phyloP scores from a whole-genome alignment of 441 rosid genomes.

The Arabidopsis lyrata region DNA sequence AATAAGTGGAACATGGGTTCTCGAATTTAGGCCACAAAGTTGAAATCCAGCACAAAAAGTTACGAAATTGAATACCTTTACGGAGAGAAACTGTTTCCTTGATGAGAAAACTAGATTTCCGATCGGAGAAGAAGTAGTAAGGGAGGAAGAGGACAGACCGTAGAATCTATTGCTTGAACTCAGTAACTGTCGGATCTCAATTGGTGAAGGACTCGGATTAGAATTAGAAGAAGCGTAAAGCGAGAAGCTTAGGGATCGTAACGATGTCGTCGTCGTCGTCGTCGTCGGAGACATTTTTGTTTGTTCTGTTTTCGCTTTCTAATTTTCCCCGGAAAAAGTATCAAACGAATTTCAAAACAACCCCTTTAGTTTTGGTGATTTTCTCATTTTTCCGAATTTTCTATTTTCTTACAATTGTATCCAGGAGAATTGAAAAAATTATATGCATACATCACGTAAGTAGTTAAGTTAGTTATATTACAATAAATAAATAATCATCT shows the following conservation, averaged over 20 bases:
- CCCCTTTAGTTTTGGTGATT: constrained; percentile 7
- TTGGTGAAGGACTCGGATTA: constrained; percentile 43
- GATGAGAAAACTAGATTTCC: constrained; percentile 45
- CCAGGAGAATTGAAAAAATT: not conserved
- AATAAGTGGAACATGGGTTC: constrained; percentile 29
- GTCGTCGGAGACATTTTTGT: constrained; percentile 53
- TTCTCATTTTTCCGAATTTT: not conserved
- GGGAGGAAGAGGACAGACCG: constrained; percentile 40
- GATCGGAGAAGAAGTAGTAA: constrained; percentile 29
- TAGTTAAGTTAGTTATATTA: not conserved
- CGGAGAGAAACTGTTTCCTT: constrained; percentile 51
- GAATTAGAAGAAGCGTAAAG: constrained; percentile 46
- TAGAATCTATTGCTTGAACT: constrained; percentile 46
- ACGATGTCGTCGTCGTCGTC: constrained; percentile 37
- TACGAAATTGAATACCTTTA: constrained; percentile 56
- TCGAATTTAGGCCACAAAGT: constrained; percentile 1
- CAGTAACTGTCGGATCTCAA: constrained; percentile 35
- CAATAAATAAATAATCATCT: not conserved
- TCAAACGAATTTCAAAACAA: not conserved
- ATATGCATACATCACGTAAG: not conserved
- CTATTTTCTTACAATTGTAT: not conserved
- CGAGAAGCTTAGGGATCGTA: constrained; percentile 50
- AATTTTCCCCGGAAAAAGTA: constrained; percentile 8
- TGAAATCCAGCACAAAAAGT: not conserved
- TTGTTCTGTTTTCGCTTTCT: constrained; percentile 9